These are phyloP conservation scores for Aspergillus saccharolyticus DNA, from an alignment of 495 filamentous ascomycete species.

Conservation along the genomic window DNA sequence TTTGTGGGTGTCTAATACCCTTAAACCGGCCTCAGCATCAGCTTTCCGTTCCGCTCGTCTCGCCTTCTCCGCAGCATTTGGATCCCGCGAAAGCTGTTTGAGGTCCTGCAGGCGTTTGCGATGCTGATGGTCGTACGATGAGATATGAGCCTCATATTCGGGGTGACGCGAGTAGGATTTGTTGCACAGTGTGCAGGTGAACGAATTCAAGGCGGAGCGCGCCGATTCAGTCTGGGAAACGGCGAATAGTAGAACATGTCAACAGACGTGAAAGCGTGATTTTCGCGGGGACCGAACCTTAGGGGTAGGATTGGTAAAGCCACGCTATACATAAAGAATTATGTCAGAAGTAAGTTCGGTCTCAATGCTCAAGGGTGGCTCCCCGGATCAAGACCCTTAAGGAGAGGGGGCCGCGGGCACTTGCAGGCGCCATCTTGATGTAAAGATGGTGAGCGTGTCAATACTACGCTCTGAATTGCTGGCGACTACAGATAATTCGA, in stretches of 20 bases:
- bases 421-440: conserved; percentile 13
- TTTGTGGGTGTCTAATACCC: conserved; percentile 29
- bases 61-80: conserved; percentile 54
- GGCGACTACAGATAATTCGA: not conserved
- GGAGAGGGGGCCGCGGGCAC: not conserved
- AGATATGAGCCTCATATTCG: conserved; percentile 59
- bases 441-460: not conserved
- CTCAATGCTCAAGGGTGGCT: not conserved
- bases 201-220: conserved; percentile 78
- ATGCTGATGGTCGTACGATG: conserved; percentile 58
- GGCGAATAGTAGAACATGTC: not conserved
- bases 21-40: conserved; percentile 49
- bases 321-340: conserved; percentile 22
- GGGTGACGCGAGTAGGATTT: conserved; percentile 59
- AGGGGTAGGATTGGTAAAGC: conserved; percentile 48
- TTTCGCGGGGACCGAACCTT: conserved; percentile 30
- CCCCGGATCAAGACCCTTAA: not conserved
- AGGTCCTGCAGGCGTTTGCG: conserved; percentile 60
- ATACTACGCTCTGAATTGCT: not conserved
- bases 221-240: conserved; percentile 69
- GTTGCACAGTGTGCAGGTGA: conserved; percentile 67
- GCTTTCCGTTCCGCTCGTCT: conserved; percentile 67
- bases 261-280: not conserved
- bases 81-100: conserved; percentile 56
- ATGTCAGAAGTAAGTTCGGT: not conserved